These are phyloP conservation scores for Acanthamoeba sp. DNA, from an alignment of 208 protist genomes.

Conservation along the genomic window DNA sequence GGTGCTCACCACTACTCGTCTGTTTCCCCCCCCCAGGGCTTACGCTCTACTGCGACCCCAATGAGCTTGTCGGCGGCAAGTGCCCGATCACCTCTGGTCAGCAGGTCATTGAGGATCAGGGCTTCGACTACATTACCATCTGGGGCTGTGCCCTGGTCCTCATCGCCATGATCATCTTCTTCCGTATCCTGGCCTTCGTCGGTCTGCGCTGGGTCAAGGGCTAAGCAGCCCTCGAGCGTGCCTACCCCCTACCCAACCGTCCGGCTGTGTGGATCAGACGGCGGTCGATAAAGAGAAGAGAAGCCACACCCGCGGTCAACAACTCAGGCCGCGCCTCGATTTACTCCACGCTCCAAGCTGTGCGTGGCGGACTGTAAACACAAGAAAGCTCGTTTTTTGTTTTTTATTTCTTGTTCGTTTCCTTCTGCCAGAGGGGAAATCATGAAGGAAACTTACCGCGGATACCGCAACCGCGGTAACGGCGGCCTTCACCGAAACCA, in stretches of 20 bases:
- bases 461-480: too few species aligned
- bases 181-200: constrained; percentile 62
- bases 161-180: constrained; percentile 73
- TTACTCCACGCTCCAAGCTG: too few species aligned
- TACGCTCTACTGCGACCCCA: constrained; percentile 24
- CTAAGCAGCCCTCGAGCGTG: neutral
- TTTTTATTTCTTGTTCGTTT: neutral
- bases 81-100: constrained; percentile 22
- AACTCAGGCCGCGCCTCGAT: too few species aligned
- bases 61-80: neutral
- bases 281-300: neutral
- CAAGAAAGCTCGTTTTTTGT: neutral
- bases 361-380: neutral
- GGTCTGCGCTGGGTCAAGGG: constrained; percentile 63
- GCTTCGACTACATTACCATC: constrained; percentile 71
- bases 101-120: constrained; percentile 13
- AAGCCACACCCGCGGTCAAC: neutral
- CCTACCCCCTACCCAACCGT: neutral
- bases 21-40: too few species aligned
- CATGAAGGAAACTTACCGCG: neutral
- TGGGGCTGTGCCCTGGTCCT: constrained; percentile 74
- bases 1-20: too few species aligned
- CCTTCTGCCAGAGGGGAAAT: neutral
- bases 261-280: neutral
- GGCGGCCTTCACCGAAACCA: too few species aligned